These are phyloP conservation scores for Tolypocladium endophyticum DNA, from an alignment of 2,329 filamentous ascomycete genomes.

Conservation along the genomic window DNA sequence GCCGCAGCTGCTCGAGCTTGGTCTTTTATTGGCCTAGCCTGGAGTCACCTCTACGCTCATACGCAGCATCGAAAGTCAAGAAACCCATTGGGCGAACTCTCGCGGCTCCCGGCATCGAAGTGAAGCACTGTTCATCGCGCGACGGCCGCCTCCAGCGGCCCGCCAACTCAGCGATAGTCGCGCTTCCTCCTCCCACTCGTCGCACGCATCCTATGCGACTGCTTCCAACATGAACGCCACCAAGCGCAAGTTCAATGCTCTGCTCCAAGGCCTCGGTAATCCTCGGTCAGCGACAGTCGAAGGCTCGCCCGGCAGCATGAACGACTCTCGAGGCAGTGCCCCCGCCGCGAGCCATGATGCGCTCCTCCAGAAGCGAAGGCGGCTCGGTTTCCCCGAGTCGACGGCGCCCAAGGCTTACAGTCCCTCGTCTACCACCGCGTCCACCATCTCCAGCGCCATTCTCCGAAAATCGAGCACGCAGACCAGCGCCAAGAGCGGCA, in stretches of 20 bases:
- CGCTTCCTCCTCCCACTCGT: not conserved
- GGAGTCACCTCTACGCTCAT: not conserved
- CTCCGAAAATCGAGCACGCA: conserved; percentile 2
- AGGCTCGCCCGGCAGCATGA: conserved; percentile 11
- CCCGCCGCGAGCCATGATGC: conserved; percentile 21
- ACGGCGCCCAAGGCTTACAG: conserved; percentile 19
- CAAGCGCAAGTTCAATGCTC: conserved; percentile 74
- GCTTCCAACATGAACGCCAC: conserved; percentile 52
- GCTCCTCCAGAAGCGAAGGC: conserved; percentile 41
- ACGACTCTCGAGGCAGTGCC: conserved; percentile 5
- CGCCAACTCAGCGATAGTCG: not conserved
- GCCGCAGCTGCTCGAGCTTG: not conserved
- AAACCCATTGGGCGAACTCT: not conserved
- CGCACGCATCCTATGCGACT: not conserved
- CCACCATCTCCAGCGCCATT: conserved; percentile 7
- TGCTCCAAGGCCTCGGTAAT: conserved; percentile 56
- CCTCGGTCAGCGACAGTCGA: conserved; percentile 9
- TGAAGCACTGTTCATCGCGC: not conserved
- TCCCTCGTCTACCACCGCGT: conserved; percentile 7
- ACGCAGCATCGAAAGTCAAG: not conserved
- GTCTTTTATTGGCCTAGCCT: not conserved
- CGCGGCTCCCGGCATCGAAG: not conserved
- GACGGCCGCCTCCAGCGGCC: not conserved
- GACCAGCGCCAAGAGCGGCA: conserved; percentile 6
- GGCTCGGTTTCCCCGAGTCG: conserved; percentile 33